phyloP scores from a whole-genome alignment of 495 filamentous ascomycete species.

The Aspergillus leporis region DNA sequence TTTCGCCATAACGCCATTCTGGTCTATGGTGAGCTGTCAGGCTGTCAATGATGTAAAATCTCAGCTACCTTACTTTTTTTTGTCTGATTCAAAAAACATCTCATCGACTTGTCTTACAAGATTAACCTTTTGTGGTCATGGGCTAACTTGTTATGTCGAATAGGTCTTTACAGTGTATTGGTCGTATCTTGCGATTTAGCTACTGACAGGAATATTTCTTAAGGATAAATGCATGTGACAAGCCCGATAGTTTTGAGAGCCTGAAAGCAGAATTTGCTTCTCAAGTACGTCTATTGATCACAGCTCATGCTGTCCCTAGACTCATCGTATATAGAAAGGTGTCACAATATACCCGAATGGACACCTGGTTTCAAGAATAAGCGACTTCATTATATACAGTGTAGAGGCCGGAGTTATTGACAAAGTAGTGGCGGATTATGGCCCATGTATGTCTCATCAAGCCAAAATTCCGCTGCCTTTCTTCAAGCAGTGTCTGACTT shows the following conservation, averaged over 20 bases:
- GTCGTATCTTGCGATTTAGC: conserved; percentile 12
- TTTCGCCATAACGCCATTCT: conserved; percentile 48
- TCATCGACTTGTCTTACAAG: conserved; percentile 3
- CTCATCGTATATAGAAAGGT: conserved; percentile 47
- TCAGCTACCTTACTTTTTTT: conserved; percentile 90
- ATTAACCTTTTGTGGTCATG: conserved; percentile 1
- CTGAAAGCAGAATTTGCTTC: conserved; percentile 75
- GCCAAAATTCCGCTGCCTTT: conserved; percentile 9
- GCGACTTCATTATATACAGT: conserved; percentile 97
- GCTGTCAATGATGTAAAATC: conserved; percentile 91
- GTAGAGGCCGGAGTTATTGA: conserved; percentile 92
- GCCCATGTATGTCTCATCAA: conserved; percentile 71
- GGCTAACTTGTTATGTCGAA: conserved; percentile 17
- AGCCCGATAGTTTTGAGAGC: conserved; percentile 75
- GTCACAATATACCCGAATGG: conserved; percentile 80
- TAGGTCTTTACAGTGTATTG: conserved; percentile 14
- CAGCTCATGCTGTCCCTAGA: conserved; percentile 36
- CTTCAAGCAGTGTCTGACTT: conserved; percentile 29
- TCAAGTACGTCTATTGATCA: conserved; percentile 55
- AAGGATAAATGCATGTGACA: conserved; percentile 95
- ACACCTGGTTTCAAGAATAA: conserved; percentile 88
- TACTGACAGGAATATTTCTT: conserved; percentile 34
- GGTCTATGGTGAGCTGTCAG: conserved; percentile 40
- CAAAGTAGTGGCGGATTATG: conserved; percentile 79
- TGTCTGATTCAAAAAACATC: conserved; percentile 65